Base-by-base conservation (phyloP, 2,329 filamentous ascomycete genomes). In the Trichoderma simmonsii region DNA sequence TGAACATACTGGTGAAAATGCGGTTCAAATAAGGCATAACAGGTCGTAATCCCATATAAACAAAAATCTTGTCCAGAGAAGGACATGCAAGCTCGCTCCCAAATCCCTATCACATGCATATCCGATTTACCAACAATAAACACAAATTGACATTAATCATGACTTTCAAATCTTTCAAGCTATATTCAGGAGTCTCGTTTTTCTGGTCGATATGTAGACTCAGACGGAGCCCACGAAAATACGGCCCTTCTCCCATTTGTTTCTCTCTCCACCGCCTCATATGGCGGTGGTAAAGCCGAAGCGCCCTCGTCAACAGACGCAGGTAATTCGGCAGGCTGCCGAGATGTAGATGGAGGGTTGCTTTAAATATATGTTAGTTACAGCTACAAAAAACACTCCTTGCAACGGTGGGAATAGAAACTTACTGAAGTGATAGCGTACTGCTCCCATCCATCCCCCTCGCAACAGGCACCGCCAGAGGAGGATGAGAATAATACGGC, bases 211-310 rank as follows among this genome's bases (percentile, higher is more conserved):
- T 79, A 78, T 3, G 73, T 73, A 9, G 75, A 72, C 74, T 81
- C 80, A 8, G 77, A 75, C 7, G 77, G 76, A 9, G 74, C 71
- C 79, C 80, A 83, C 11, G 80, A 83, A 51, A 77, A 80, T 6
- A 26, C 48, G 3, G 48, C 24, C 68, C 63, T 73, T 74, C 72
- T 74, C 8, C 21, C n/a, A 48, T 30, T 54, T 63, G 73, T 61
- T 36, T 36, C 34, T 36, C 4, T 36, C 43, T 62, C 28, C 14
- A 32, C 1, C 1, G 73, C 73, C 51, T 74, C 75, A 59, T 82
- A 83, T 32, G 72, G 73, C 1, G 83, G 83, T n/a, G 83, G 83
- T n/a, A 81, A 75, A 15, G 80, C 79, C 24, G 80, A 81, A 56
- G 79, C 77, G 1, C 76, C 78, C 1, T 34, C 32, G 32, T 79